A percentile compares a stretch with the other conserved stretches of the same genome.
phyloP scores from a whole-genome alignment of 1,139 yeast species.

The Geotrichum klebahnii region DNA sequence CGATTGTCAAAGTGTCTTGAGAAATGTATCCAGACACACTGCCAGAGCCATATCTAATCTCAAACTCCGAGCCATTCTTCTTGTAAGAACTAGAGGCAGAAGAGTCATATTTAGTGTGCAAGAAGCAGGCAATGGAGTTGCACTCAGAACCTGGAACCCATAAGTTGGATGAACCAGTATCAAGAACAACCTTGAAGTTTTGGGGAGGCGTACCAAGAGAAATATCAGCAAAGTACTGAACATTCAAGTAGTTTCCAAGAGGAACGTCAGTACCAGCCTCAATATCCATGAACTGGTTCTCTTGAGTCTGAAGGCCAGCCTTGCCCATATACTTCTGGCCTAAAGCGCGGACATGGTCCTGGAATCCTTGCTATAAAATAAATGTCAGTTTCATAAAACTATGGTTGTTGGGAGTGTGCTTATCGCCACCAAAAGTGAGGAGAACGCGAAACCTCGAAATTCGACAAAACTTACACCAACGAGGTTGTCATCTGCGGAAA shows the following conservation, averaged over 20 bases:
- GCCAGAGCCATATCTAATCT: conserved; percentile 89
- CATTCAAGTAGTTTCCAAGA: conserved; percentile 85
- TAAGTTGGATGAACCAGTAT: conserved; percentile 92
- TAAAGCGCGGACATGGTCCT: conserved; percentile 63
- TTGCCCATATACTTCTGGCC: conserved; percentile 67
- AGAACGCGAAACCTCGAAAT: too few species aligned
- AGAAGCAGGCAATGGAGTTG: conserved; percentile 87
- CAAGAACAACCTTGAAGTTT: conserved; percentile 68
- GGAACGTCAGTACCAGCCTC: conserved; percentile 64
- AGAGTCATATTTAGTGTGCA: conserved; percentile 87
- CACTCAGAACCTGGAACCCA: conserved; percentile 94
- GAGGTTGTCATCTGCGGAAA: conserved; percentile 58
- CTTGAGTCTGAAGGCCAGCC: too few species aligned
- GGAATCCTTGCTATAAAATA: conserved; percentile 40
- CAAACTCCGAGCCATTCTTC: conserved; percentile 78
- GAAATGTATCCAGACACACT: conserved; percentile 87
- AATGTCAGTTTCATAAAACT: too few species aligned
- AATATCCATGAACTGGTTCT: conserved; percentile 40
- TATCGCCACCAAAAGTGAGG: too few species aligned
- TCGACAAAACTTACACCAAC: conserved; percentile 49
- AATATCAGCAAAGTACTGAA: conserved; percentile 90
- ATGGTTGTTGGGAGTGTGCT: too few species aligned
- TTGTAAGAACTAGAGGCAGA: conserved; percentile 72
- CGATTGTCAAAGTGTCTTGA: conserved; percentile 72
- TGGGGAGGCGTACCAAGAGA: conserved; percentile 91